Base-by-base conservation (phyloP, 1,284 basidiomycete species). In the Leccinum variabile region DNA sequence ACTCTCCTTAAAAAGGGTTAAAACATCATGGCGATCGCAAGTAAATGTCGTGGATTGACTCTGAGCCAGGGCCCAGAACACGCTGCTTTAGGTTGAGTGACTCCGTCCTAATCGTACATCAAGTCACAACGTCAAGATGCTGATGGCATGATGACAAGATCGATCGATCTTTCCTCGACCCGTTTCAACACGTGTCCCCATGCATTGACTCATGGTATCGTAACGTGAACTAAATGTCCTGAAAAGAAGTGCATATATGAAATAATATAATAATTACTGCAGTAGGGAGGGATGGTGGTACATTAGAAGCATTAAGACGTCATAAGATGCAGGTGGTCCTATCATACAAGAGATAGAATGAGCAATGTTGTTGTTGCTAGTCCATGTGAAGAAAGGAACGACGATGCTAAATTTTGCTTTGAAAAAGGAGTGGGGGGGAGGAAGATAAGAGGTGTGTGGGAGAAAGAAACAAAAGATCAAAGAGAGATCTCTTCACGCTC, bases 401-500 rank as follows among this genome's bases (percentile, higher is more conserved):
- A 28, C 41, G 5, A n/a, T 3, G 54, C 3, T 8, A 13, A 16
- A 2, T 56, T 32, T 57, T 44, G 14, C 10, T 46, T 49, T 7
- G 4, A 62, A 35, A 33, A 39, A 46, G 28, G 62, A 25, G 30
- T 7, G 25, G n/a, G 3, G 8, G 28, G 6, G 5, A 1, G 28
- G 28, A 28, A 13, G 10, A 54, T 39, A 6, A 22, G 28, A 22
- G 9, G 32, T 3, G n/a, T 16, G n/a, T 28, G 28, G 5, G 41
- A 32, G 33, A 25, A n/a, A 37, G 6, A 32, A 22, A 37, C 4
- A 35, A 22, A 35, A 11, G 49, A 22, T 68, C 57, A 74, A 57
- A 30, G 52, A 1, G 39, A 22, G 28, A 71, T 62, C 76, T 76
- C 69, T 76, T 79, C 69, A 56, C 84, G 79, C 55, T 75, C 77